A percentile compares a stretch with the other conserved stretches of the same genome.
Conservation (phyloP, 208 protist genomes). For the Leishmania tropica region DNA sequence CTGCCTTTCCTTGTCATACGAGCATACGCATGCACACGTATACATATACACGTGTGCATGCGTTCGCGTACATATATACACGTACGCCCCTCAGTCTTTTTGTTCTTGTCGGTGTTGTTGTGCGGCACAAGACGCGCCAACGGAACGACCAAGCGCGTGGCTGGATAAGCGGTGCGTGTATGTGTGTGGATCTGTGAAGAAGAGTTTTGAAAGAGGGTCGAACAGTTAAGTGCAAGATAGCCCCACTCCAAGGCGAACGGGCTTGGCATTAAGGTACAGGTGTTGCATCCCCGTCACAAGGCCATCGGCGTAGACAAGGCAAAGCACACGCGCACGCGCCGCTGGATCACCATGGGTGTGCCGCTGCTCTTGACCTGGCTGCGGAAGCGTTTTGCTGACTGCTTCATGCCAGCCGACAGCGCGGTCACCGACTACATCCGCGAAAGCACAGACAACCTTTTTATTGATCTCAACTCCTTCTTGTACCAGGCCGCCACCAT, state of each 20-base stretch:
- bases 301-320: not conserved
- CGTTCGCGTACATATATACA: not conserved
- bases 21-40: not conserved
- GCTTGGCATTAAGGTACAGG: not conserved
- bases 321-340: not conserved
- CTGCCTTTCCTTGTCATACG: not conserved
- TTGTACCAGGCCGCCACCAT: slow-evolving; percentile 83
- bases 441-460: slow-evolving; percentile 63
- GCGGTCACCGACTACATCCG: slow-evolving; percentile 22
- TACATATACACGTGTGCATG: no score
- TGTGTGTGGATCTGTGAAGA: not conserved
- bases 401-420: slow-evolving; percentile 75
- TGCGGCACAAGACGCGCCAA: not conserved
- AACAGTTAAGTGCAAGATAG: not conserved
- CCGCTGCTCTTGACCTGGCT: slow-evolving; percentile 88
- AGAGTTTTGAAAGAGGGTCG: not conserved
- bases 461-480: slow-evolving; percentile 86
- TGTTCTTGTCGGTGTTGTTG: not conserved
- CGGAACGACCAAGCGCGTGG: not conserved
- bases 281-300: not conserved
- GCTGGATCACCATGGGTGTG: slow-evolving; percentile 66
- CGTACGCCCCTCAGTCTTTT: not conserved
- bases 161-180: not conserved
- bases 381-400: slow-evolving; percentile 67
- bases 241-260: not conserved